These are phyloP conservation scores for Arachis hypogaea DNA, from an alignment of 306 rosid species.

Conservation along the genomic window DNA sequence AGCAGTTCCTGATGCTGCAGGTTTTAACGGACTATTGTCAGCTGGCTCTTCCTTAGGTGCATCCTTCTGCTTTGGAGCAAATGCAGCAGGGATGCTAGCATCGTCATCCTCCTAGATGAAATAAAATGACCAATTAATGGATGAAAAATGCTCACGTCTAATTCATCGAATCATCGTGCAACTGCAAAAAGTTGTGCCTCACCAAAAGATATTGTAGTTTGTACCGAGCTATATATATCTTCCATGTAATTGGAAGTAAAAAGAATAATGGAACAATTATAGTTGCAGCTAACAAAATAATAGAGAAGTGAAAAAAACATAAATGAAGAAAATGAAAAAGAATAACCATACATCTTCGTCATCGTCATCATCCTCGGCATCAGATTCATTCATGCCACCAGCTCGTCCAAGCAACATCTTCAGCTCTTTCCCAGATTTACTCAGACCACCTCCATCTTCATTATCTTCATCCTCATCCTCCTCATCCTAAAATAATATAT, in stretches of 20 bases:
- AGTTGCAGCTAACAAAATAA: slow-evolving; percentile 6
- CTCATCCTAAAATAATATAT: slow-evolving; percentile 59
- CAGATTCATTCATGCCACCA: slow-evolving; percentile 69
- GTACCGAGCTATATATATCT: not conserved
- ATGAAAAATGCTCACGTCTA: slow-evolving; percentile 5
- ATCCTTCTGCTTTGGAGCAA: slow-evolving; percentile 73
- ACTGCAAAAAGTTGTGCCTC: not conserved
- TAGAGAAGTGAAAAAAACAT: not conserved
- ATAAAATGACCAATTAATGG: slow-evolving; percentile 34
- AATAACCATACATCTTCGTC: slow-evolving; percentile 56
- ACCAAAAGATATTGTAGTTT: slow-evolving; percentile 6
- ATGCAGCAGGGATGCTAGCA: slow-evolving; percentile 45
- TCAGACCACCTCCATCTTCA: slow-evolving; percentile 75
- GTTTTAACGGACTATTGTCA: slow-evolving; percentile 68
- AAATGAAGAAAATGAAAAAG: not conserved
- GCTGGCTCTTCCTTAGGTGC: slow-evolving; percentile 73
- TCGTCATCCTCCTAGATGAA: slow-evolving; percentile 69
- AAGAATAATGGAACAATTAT: slow-evolving; percentile 3
- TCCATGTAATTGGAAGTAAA: slow-evolving; percentile 6
- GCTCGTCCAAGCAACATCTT: slow-evolving; percentile 78
- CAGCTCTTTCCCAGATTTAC: slow-evolving; percentile 89
- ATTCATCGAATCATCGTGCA: slow-evolving; percentile 21
- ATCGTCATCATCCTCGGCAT: slow-evolving; percentile 75
- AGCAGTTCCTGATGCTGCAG: slow-evolving; percentile 55
- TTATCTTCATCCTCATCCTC: slow-evolving; percentile 71